Conservation (phyloP, 768 basidiomycete genomes). For the Leccinellum rugosiceps region DNA sequence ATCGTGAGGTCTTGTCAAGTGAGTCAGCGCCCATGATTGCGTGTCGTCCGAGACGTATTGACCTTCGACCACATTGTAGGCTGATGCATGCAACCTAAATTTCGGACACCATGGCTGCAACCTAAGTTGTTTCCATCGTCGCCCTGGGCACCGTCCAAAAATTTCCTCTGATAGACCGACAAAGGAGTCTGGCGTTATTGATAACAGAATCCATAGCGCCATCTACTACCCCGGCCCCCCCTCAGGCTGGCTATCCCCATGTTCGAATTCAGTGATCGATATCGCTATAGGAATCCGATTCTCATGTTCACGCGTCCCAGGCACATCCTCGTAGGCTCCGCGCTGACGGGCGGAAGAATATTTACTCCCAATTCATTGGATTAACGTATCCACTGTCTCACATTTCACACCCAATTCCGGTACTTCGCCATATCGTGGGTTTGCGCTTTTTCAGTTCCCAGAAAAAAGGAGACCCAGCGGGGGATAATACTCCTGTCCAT, state of each 20-base stretch:
- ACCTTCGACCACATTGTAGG: not conserved
- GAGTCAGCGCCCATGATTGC: not conserved
- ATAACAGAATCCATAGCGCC: not conserved
- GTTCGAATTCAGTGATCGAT: not conserved
- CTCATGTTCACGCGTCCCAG: not conserved
- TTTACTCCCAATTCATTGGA: not conserved
- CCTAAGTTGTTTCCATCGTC: not conserved
- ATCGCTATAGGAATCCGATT: not conserved
- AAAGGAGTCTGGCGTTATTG: not conserved
- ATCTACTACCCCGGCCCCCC: too few species aligned
- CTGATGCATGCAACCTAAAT: not conserved
- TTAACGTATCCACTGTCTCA: not conserved
- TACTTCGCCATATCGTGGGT: not conserved
- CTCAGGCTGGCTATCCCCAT: not conserved
- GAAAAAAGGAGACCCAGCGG: not conserved
- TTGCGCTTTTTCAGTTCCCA: not conserved
- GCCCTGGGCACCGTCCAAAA: not conserved
- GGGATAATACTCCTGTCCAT: not conserved
- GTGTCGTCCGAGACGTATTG: not conserved
- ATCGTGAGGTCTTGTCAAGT: not conserved
- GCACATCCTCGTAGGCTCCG: not conserved
- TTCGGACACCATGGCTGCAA: not conserved
- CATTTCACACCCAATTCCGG: not conserved
- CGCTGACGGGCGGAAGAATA: not conserved
- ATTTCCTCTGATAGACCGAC: not conserved